Base-by-base conservation (phyloP, 2,329 filamentous ascomycete genomes). In the Scedosporium dehoogii region DNA sequence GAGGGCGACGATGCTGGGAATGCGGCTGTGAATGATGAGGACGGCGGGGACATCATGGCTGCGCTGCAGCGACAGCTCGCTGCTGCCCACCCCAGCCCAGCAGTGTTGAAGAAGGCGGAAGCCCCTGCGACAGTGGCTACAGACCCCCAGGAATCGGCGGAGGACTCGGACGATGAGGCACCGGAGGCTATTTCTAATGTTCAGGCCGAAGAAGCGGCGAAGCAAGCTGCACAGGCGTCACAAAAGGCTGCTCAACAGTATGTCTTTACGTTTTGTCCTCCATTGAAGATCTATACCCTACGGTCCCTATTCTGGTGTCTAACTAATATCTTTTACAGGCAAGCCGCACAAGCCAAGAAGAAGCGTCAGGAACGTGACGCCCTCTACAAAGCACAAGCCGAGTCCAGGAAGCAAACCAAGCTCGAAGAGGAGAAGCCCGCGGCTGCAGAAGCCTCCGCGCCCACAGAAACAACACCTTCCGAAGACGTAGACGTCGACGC, bases 151-250 rank as follows among this genome's bases (percentile, higher is more conserved):
- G 74, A 74, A 1, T 76, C 77, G 3, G 59, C 46, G 4, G 29
- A 44, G 38, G 60, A 62, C 18, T 57, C 78, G 51, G 80, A 82
- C 53, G 81, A 85, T 60, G 82, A 80, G 58, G 82, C 82, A 0
- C 83, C 83, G 7, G 83, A 85, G 70, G 82, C 80, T 3, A 77
- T 85, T n/a, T 85, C 83, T 0, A 81, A 81, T 1, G 70, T 73
- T 12, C 75, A 75, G 58, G 80, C 78, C 3, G 81, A 80, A 1
- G 75, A 73, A 14, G 73, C 79, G 63, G 73, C 76, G 23, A 76
- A 78, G 64, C 75, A 79, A 66, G 76, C 78, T 3, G 74, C 76
- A 1, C 75, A 80, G 64, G 77, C 75, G 14, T 77, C 78, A 44
- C 75, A 78, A 63, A 79, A 80, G 63, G 81, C 79, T 23, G 79